Conservation (phyloP, 176 grass and related monocot genomes). For the Secale cereale region DNA sequence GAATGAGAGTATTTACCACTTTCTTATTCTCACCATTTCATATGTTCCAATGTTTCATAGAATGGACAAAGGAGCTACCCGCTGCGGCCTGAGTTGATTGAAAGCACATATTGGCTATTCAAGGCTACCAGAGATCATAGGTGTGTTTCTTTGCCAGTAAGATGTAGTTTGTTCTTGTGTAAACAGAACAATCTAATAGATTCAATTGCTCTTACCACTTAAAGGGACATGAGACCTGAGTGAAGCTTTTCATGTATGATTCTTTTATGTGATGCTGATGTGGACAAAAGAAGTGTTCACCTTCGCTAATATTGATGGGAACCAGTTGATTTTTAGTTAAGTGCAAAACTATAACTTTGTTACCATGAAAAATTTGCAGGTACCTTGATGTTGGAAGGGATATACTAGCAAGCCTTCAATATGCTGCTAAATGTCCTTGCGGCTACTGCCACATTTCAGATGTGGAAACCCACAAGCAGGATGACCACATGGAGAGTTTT, state of each 20-base stretch:
- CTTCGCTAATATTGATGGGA: neutral
- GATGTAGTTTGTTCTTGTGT: conserved; percentile 6
- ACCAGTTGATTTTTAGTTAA: neutral
- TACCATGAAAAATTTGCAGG: conserved; percentile 35
- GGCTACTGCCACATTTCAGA: conserved; percentile 98
- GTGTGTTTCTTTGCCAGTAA: conserved; percentile 60
- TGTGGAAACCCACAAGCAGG: conserved; percentile 88
- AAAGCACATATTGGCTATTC: conserved; percentile 97
- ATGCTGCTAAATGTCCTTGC: conserved; percentile 86
- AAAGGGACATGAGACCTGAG: neutral
- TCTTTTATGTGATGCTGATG: conserved; percentile 5
- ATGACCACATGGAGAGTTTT: conserved; percentile 99
- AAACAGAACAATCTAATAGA: neutral
- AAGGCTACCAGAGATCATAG: conserved; percentile 97
- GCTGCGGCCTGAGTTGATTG: conserved; percentile 86
- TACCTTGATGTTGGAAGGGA: conserved; percentile 91
- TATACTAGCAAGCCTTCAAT: conserved; percentile 88
- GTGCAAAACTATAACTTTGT: neutral
- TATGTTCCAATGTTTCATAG: conserved; percentile 30
- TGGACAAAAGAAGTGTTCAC: neutral
- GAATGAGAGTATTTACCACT: neutral
- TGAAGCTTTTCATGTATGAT: neutral
- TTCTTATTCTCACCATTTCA: conserved; percentile 4
- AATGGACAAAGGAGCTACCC: conserved; percentile 96
- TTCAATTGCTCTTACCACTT: neutral